phyloP scores from a whole-genome alignment of 1,284 basidiomycete genomes.

The Cutaneotrichosporon cavernicola region DNA sequence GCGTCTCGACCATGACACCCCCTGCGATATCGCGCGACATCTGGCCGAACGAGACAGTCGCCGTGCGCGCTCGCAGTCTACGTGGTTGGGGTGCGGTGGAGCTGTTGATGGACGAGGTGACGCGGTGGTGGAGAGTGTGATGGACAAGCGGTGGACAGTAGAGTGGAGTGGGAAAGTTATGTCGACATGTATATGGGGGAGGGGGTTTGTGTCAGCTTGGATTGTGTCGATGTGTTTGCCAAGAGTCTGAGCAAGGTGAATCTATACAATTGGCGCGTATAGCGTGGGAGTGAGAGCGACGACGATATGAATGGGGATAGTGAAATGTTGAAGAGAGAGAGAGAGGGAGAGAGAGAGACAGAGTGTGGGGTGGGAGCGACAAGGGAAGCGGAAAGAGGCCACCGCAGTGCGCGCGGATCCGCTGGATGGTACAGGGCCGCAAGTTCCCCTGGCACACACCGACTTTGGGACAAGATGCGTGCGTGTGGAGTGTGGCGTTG shows the following conservation, averaged over 20 bases:
- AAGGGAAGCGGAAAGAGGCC: not conserved
- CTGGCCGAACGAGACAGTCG: slow-evolving; percentile 36
- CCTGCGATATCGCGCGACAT: slow-evolving; percentile 24
- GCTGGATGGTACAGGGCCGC: not conserved
- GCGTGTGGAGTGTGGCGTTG: not conserved
- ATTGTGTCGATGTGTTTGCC: not conserved
- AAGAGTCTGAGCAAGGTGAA: not conserved
- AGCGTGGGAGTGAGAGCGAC: not conserved
- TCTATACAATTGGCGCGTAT: not conserved
- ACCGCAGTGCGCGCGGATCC: slow-evolving; percentile 1
- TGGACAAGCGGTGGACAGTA: not conserved
- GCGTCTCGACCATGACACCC: slow-evolving; percentile 3
- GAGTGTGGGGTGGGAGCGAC: not conserved
- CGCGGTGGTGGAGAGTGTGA: not conserved
- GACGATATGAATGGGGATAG: not conserved
- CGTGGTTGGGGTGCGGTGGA: slow-evolving; percentile 4
- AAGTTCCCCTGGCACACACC: not conserved
- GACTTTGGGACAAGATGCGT: not conserved
- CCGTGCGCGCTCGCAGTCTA: slow-evolving; percentile 36
- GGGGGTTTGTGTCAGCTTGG: not conserved
- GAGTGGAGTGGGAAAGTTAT: not conserved
- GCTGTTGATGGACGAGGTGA: not conserved
- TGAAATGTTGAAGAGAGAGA: not conserved
- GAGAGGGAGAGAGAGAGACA: not conserved
- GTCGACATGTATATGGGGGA: not conserved